These are phyloP conservation scores for Chaetomium fimeti DNA, from an alignment of 495 filamentous ascomycete genomes.

Conservation along the genomic window DNA sequence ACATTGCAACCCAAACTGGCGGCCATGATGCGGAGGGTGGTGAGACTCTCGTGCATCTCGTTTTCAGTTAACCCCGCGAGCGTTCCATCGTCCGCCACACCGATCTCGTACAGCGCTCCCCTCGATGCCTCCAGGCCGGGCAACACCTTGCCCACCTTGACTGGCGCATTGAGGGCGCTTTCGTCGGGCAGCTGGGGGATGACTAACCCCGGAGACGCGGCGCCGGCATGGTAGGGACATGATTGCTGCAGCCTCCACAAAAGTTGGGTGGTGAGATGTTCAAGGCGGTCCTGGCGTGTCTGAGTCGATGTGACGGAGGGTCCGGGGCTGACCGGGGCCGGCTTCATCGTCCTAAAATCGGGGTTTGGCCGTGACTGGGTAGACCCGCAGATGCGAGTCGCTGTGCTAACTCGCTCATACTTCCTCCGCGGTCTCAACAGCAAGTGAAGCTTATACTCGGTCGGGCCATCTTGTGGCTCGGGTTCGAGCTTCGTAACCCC, in stretches of 20 bases:
- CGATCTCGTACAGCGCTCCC: constrained; percentile 94
- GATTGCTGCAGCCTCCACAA: constrained; percentile 95
- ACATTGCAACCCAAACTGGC: constrained; percentile 84
- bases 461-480: constrained; percentile 91
- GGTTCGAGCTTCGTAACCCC: constrained; percentile 75
- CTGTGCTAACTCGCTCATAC: constrained; percentile 60
- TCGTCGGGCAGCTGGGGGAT: constrained; percentile 70
- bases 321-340: constrained; percentile 28
- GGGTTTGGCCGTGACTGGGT: constrained; percentile 60
- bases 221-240: constrained; percentile 79
- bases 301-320: constrained; percentile 48
- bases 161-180: constrained; percentile 49
- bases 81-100: constrained; percentile 89
- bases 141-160: constrained; percentile 62
- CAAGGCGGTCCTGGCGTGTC: constrained; percentile 75
- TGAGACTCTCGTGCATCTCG: constrained; percentile 86
- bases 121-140: constrained; percentile 88
- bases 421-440: constrained; percentile 73
- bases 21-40: constrained; percentile 83
- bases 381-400: constrained; percentile 43
- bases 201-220: constrained; percentile 62
- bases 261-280: constrained; percentile 90
- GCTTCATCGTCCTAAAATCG: constrained; percentile 54
- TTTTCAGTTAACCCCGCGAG: constrained; percentile 87
- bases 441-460: constrained; percentile 96